These are phyloP conservation scores for Ceratobasidium papillatum DNA, from an alignment of 1,284 basidiomycete species.

Conservation along the genomic window DNA sequence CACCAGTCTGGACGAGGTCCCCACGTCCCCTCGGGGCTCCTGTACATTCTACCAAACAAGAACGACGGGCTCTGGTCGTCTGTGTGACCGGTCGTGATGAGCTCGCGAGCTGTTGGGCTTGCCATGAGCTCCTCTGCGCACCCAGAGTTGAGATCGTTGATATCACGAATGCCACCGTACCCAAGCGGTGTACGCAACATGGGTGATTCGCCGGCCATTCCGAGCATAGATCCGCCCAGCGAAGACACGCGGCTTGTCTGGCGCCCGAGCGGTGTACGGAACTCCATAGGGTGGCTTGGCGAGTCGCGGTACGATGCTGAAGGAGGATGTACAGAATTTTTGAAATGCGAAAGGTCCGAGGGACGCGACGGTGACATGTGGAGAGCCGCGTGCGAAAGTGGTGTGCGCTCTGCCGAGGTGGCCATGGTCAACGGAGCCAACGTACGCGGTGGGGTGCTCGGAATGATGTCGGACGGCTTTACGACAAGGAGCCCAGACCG, in stretches of 20 bases:
- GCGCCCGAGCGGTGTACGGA: slow-evolving; percentile 16
- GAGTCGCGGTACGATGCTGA: slow-evolving; percentile 31
- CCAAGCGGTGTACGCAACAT: slow-evolving; percentile 32
- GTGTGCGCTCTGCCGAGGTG: slow-evolving; percentile 42
- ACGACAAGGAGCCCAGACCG: slow-evolving; percentile 22
- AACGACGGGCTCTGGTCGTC: slow-evolving; percentile 32
- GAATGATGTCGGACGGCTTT: slow-evolving; percentile 34
- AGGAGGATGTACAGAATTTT: slow-evolving; percentile 41
- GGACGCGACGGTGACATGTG: slow-evolving; percentile 44
- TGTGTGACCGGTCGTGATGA: neutral
- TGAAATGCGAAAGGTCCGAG: slow-evolving; percentile 43
- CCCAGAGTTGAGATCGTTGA: slow-evolving; percentile 35
- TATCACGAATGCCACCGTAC: slow-evolving; percentile 25
- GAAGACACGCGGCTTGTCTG: slow-evolving; percentile 22
- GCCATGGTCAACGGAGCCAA: slow-evolving; percentile 25
- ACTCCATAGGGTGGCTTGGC: neutral
- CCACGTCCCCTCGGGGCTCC: slow-evolving; percentile 35
- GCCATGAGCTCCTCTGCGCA: slow-evolving; percentile 35
- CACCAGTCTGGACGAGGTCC: slow-evolving; percentile 26
- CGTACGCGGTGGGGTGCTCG: slow-evolving; percentile 28
- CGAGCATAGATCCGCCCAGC: slow-evolving; percentile 10
- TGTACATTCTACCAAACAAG: slow-evolving; percentile 34
- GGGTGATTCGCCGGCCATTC: slow-evolving; percentile 11
- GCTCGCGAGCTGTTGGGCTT: slow-evolving; percentile 9
- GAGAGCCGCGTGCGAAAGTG: slow-evolving; percentile 41